phyloP scores from a whole-genome alignment of 257 asterid genomes.

The Rubia yunnanensis region DNA sequence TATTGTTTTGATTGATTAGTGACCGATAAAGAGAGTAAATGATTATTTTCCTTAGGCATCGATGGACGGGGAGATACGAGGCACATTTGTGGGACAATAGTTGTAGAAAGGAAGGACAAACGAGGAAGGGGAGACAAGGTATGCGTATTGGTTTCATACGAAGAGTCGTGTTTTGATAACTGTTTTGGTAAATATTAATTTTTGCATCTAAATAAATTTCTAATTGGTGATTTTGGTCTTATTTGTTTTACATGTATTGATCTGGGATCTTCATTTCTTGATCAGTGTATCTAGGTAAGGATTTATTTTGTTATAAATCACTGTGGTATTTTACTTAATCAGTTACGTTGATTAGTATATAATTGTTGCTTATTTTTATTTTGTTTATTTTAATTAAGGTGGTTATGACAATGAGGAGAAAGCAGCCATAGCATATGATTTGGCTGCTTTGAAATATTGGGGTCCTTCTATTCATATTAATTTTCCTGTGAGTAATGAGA shows the following conservation, averaged over 20 bases:
- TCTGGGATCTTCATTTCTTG: not conserved
- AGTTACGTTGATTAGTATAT: not conserved
- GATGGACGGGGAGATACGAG: slow-evolving; percentile 89
- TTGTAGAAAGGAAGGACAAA: slow-evolving; percentile 81
- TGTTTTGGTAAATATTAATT: not conserved
- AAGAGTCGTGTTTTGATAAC: no score
- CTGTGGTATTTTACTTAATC: not conserved
- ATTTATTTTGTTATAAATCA: not conserved
- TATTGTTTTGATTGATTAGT: not conserved
- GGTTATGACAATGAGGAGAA: slow-evolving; percentile 89
- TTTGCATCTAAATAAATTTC: no score
- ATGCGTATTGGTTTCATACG: not conserved
- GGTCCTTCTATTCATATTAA: slow-evolving; percentile 79
- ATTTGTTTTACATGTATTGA: slow-evolving; percentile 9
- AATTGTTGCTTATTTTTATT: not conserved
- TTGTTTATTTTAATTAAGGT: slow-evolving; percentile 24
- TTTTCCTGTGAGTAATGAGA: slow-evolving; percentile 39
- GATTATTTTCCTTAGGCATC: slow-evolving; percentile 32
- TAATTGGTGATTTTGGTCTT: not conserved
- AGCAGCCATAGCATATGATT: slow-evolving; percentile 87
- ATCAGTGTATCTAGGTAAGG: slow-evolving; percentile 61
- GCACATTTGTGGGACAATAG: slow-evolving; percentile 89
- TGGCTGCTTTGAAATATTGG: slow-evolving; percentile 91
- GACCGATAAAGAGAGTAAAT: not conserved
- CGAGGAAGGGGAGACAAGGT: slow-evolving; percentile 92